phyloP scores from a whole-genome alignment of 192 early-diverging fungal species.

The Entomortierella chlamydospora region DNA sequence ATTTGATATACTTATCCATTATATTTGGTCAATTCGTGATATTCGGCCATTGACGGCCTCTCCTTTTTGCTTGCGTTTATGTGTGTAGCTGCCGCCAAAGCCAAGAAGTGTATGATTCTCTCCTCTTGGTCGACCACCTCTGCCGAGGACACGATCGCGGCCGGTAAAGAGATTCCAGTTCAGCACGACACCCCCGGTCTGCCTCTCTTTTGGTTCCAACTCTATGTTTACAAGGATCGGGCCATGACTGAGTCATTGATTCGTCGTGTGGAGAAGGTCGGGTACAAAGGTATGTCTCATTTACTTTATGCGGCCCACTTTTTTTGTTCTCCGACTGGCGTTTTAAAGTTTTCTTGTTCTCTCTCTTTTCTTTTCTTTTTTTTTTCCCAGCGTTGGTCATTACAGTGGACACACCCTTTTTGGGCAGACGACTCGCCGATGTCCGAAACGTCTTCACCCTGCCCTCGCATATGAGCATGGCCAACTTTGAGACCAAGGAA shows the following conservation, averaged over 20 bases:
- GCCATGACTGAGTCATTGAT: slow-evolving; percentile 73
- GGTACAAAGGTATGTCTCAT: slow-evolving; percentile 69
- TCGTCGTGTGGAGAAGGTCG: slow-evolving; percentile 76
- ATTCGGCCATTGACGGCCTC: no score
- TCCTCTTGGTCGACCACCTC: slow-evolving; percentile 59
- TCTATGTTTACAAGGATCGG: slow-evolving; percentile 86
- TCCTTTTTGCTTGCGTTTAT: no score
- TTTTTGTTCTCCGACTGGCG: slow-evolving; percentile 1
- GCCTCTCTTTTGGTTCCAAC: slow-evolving; percentile 71
- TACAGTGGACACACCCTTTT: slow-evolving; percentile 85
- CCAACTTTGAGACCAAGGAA: slow-evolving; percentile 68
- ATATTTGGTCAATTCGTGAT: no score
- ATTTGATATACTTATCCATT: no score
- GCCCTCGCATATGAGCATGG: slow-evolving; percentile 70
- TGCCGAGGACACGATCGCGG: slow-evolving; percentile 56
- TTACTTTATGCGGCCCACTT: not conserved
- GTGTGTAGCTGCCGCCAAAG: slow-evolving; percentile 79
- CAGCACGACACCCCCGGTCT: slow-evolving; percentile 60
- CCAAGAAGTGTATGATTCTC: slow-evolving; percentile 81
- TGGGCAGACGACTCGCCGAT: slow-evolving; percentile 82
- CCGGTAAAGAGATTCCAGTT: slow-evolving; percentile 68
- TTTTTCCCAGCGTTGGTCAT: slow-evolving; percentile 69
- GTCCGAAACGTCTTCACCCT: slow-evolving; percentile 81
- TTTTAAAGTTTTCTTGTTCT: not conserved
- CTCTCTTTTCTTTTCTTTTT: no score